Evolutionary conservation across 148 eudicot species (phyloP).

Genomic region (Rhododendron henanense): DNA sequence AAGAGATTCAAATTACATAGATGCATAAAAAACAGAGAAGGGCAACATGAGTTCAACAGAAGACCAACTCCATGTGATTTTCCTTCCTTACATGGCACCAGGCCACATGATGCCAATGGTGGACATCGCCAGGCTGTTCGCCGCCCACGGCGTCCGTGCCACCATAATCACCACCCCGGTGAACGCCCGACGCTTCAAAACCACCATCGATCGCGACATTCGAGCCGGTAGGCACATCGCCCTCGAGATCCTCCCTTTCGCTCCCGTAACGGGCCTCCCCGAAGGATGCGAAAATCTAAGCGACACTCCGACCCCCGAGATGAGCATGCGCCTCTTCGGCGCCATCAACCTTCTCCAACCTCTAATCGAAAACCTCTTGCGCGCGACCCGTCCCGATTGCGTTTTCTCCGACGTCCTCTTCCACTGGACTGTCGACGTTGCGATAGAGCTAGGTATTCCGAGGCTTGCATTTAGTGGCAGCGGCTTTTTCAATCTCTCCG

Average conservation of each 20-base stretch:
- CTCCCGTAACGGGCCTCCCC: slow-evolving; percentile 34
- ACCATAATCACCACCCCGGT: slow-evolving; percentile 47
- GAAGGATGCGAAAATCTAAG: slow-evolving; percentile 46
- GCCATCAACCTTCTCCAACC: slow-evolving; percentile 49
- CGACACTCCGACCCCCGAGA: slow-evolving; percentile 34
- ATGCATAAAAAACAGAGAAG: background rate
- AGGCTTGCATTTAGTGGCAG: slow-evolving; percentile 31
- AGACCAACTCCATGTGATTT: slow-evolving; percentile 27
- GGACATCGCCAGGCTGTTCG: slow-evolving; percentile 41
- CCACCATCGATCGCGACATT: slow-evolving; percentile 3
- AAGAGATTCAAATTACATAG: too few species aligned
- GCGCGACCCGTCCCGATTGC: slow-evolving; percentile 24
- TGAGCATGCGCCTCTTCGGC: slow-evolving; percentile 28
- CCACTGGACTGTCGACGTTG: slow-evolving; percentile 48
- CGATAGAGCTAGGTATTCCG: slow-evolving; percentile 27
- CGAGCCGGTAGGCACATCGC: slow-evolving; percentile 15
- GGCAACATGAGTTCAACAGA: background rate
- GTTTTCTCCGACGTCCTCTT: slow-evolving; percentile 46
- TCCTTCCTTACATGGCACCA: slow-evolving; percentile 55
- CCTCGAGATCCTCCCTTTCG: slow-evolving; percentile 31
- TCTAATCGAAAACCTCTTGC: slow-evolving; percentile 27
- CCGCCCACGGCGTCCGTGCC: slow-evolving; percentile 28
- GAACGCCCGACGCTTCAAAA: slow-evolving; percentile 31
- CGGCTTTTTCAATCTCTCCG: slow-evolving; percentile 28
- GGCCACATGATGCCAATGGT: slow-evolving; percentile 69